Conservation (phyloP, 768 basidiomycete genomes). For the Hydnomerulius pinastri region DNA sequence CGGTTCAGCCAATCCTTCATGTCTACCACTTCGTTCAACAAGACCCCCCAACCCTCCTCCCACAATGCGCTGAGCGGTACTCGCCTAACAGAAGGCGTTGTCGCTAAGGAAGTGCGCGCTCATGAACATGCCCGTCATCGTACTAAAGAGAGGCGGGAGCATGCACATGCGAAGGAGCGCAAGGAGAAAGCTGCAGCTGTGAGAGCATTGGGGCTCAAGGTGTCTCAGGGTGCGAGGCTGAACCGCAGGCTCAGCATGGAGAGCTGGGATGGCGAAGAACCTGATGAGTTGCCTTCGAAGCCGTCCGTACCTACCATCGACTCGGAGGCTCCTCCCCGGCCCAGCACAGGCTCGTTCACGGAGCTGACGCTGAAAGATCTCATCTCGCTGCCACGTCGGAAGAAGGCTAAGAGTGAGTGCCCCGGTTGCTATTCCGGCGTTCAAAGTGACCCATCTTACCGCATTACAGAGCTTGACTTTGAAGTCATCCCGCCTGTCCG, state of each 20-base stretch:
- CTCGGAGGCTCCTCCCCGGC: conserved; percentile 3
- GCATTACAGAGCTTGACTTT: conserved; percentile 25
- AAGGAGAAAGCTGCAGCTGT: conserved; percentile 27
- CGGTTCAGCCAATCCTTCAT: conserved; percentile 20
- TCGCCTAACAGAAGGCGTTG: conserved; percentile 17
- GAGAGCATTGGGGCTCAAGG: conserved; percentile 22
- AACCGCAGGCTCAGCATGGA: conserved; percentile 29
- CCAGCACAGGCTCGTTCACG: conserved; percentile 11
- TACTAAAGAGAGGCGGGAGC: conserved; percentile 33
- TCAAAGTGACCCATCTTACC: not conserved
- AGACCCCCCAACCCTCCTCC: conserved; percentile 16
- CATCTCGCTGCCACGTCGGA: conserved; percentile 22
- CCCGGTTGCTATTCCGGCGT: not conserved
- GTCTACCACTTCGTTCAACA: conserved; percentile 29
- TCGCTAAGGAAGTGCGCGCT: conserved; percentile 32
- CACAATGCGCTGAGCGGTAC: conserved; percentile 21
- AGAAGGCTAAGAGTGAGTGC: conserved; percentile 28
- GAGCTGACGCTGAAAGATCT: conserved; percentile 29
- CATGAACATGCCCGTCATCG: conserved; percentile 36
- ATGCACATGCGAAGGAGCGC: conserved; percentile 31
- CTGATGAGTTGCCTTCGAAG: not conserved
- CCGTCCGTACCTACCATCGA: not conserved
- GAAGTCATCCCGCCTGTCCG: conserved; percentile 33
- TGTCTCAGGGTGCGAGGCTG: conserved; percentile 14
- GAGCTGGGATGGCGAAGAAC: conserved; percentile 29